These are phyloP conservation scores for Ophiosphaerella korrae DNA, from an alignment of 2,329 filamentous ascomycete species.

Conservation along the genomic window DNA sequence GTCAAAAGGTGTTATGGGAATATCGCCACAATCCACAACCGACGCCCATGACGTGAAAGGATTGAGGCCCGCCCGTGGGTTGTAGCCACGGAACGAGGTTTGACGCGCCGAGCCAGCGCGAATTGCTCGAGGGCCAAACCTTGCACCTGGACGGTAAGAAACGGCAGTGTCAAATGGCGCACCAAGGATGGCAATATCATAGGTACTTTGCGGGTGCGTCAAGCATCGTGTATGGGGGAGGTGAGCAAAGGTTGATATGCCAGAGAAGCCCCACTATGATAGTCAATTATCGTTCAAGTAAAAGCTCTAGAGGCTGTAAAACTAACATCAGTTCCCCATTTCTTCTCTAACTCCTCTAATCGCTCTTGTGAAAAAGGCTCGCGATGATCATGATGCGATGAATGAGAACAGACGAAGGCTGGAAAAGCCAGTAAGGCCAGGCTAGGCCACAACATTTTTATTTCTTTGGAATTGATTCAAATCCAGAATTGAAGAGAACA, in stretches of 20 bases:
- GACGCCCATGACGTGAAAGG: slow-evolving; percentile 80
- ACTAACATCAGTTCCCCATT: slow-evolving; percentile 50
- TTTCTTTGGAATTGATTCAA: not conserved
- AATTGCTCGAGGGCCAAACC: slow-evolving; percentile 88
- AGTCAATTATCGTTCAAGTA: slow-evolving; percentile 9
- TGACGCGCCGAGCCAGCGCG: slow-evolving; percentile 82
- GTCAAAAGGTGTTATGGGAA: slow-evolving; percentile 85
- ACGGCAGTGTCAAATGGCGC: slow-evolving; percentile 58
- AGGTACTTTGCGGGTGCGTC: slow-evolving; percentile 50
- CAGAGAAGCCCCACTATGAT: slow-evolving; percentile 67
- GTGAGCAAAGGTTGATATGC: slow-evolving; percentile 65
- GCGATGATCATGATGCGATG: slow-evolving; percentile 33
- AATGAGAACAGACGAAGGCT: slow-evolving; percentile 29
- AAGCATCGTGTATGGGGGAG: slow-evolving; percentile 55
- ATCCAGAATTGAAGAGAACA: not conserved
- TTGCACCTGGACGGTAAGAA: slow-evolving; percentile 53
- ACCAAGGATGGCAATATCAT: slow-evolving; percentile 56
- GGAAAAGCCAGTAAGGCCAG: slow-evolving; percentile 18
- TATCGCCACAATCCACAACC: slow-evolving; percentile 88
- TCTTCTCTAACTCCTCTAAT: slow-evolving; percentile 42
- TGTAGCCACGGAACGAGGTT: slow-evolving; percentile 79
- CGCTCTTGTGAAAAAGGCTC: slow-evolving; percentile 35
- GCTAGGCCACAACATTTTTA: slow-evolving; percentile 26
- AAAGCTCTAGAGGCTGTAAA: not conserved
- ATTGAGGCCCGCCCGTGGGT: slow-evolving; percentile 80